Percentiles rank a stretch among this genome's conserved stretches.
Conservation (phyloP, 1,284 basidiomycete species). For the Phellopilus nigrolimitatus region DNA sequence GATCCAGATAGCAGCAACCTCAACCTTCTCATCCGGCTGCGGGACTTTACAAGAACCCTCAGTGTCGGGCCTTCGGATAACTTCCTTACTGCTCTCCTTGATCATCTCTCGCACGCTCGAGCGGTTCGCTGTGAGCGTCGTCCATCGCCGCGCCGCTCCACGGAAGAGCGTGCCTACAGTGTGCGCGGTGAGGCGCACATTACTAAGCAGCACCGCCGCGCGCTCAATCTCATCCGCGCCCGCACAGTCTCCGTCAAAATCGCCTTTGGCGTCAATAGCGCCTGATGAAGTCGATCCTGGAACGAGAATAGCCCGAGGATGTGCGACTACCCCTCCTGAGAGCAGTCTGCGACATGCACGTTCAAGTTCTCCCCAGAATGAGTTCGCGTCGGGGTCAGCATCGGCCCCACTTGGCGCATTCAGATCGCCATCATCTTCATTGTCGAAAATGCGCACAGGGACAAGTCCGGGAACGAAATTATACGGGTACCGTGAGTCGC, state of each 20-base stretch:
- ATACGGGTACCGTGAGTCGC: slow-evolving; percentile 51
- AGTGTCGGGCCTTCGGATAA: background rate
- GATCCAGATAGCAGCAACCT: slow-evolving; percentile 59
- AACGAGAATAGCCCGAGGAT: slow-evolving; percentile 9
- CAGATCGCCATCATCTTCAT: slow-evolving; percentile 20
- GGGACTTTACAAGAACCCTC: slow-evolving; percentile 24
- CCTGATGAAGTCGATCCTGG: background rate
- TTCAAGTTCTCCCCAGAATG: slow-evolving; percentile 12
- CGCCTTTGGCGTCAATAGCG: slow-evolving; percentile 3
- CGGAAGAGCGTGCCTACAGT: slow-evolving; percentile 65
- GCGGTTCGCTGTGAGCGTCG: slow-evolving; percentile 76
- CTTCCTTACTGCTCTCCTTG: slow-evolving; percentile 43
- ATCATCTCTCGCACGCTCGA: slow-evolving; percentile 72
- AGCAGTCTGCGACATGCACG: slow-evolving; percentile 11
- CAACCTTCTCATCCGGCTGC: slow-evolving; percentile 21
- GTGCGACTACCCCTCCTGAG: background rate
- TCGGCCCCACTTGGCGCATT: background rate
- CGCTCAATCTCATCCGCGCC: slow-evolving; percentile 39
- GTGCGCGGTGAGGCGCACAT: slow-evolving; percentile 58
- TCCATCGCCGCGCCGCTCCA: slow-evolving; percentile 69
- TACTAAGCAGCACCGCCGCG: slow-evolving; percentile 49
- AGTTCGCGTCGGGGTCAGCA: background rate
- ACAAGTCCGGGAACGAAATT: slow-evolving; percentile 54
- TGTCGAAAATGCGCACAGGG: slow-evolving; percentile 36
- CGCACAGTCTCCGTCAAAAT: slow-evolving; percentile 11